These are phyloP conservation scores for Hirsutella minnesotensis DNA, from an alignment of 2,329 filamentous ascomycete species.

Conservation along the genomic window DNA sequence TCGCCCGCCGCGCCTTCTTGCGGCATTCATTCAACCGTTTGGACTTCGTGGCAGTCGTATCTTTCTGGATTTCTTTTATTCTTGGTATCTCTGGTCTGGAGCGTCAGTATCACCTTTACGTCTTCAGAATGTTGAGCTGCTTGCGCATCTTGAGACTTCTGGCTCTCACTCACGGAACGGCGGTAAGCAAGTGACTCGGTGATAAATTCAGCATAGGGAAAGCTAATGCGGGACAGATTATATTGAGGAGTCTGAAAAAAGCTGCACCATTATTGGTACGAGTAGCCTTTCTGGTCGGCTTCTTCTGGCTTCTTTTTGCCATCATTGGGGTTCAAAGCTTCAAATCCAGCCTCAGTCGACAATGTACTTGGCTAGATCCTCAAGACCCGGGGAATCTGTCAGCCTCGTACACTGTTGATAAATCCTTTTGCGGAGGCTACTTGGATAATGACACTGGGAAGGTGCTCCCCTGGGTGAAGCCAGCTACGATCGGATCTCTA, in stretches of 20 bases:
- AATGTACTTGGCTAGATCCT: constrained; percentile 68
- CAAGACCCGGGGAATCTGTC: constrained; percentile 39
- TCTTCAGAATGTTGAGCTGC: constrained; percentile 95
- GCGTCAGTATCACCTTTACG: constrained; percentile 58
- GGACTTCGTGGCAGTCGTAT: constrained; percentile 88
- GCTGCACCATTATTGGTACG: constrained; percentile 84
- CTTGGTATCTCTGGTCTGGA: constrained; percentile 62
- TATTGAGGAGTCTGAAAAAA: constrained; percentile 88
- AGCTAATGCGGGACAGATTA: constrained; percentile 47
- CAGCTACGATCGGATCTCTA: constrained; percentile 21
- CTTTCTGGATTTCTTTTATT: constrained; percentile 84
- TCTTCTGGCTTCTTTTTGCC: constrained; percentile 96
- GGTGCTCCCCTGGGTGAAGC: constrained; percentile 54
- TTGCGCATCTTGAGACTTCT: constrained; percentile 86
- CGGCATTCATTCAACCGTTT: constrained; percentile 92
- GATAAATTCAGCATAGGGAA: neutral
- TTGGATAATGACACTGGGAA: constrained; percentile 47
- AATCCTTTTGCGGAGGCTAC: constrained; percentile 81
- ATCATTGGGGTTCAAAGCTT: constrained; percentile 97
- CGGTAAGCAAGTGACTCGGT: constrained; percentile 40
- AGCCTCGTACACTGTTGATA: constrained; percentile 47
- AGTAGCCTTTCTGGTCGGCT: constrained; percentile 85
- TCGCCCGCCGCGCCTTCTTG: constrained; percentile 84
- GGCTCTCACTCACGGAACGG: constrained; percentile 83
- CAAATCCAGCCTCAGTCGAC: constrained; percentile 67